Evolutionary conservation across 371 early-diverging fungal species (phyloP).

Genomic region (Batrachochytrium dendrobatidis): DNA sequence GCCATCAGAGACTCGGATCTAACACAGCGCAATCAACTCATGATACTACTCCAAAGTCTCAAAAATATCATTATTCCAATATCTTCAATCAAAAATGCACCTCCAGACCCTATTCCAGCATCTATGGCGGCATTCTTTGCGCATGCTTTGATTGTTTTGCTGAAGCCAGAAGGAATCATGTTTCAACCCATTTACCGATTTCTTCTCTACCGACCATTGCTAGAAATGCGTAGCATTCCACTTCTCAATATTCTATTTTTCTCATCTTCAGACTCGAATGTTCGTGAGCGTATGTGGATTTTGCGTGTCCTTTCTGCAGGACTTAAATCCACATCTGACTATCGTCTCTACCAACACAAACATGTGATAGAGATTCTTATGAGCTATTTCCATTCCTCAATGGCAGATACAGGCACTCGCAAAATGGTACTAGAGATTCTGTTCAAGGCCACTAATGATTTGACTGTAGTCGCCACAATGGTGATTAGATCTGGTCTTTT

Average conservation of each 20-base stretch:
- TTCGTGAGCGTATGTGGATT: slow-evolving; percentile 69
- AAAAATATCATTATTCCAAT: slow-evolving; percentile 52
- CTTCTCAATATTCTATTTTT: slow-evolving; percentile 70
- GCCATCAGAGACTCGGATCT: slow-evolving; percentile 47
- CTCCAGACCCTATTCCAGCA: slow-evolving; percentile 43
- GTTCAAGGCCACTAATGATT: slow-evolving; percentile 45
- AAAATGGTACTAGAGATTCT: slow-evolving; percentile 52
- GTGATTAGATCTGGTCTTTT: slow-evolving; percentile 52
- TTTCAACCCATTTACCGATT: slow-evolving; percentile 66
- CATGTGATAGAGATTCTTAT: slow-evolving; percentile 61
- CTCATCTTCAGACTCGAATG: slow-evolving; percentile 52
- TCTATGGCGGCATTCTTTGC: slow-evolving; percentile 61
- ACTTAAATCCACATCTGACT: slow-evolving; percentile 51
- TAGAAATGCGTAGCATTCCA: slow-evolving; percentile 75
- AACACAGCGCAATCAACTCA: slow-evolving; percentile 57
- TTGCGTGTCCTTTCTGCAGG: slow-evolving; percentile 58
- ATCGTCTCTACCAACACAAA: slow-evolving; percentile 57
- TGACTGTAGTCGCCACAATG: slow-evolving; percentile 43
- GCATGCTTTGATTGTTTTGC: slow-evolving; percentile 51
- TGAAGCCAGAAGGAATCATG: slow-evolving; percentile 68
- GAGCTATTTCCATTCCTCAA: slow-evolving; percentile 55
- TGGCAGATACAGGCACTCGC: slow-evolving; percentile 50
- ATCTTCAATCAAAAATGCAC: background rate
- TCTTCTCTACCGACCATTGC: slow-evolving; percentile 57
- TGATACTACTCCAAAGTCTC: slow-evolving; percentile 57